Base-by-base conservation (phyloP, 352 stramenopile genomes). In the Pythium aphanidermatum region DNA sequence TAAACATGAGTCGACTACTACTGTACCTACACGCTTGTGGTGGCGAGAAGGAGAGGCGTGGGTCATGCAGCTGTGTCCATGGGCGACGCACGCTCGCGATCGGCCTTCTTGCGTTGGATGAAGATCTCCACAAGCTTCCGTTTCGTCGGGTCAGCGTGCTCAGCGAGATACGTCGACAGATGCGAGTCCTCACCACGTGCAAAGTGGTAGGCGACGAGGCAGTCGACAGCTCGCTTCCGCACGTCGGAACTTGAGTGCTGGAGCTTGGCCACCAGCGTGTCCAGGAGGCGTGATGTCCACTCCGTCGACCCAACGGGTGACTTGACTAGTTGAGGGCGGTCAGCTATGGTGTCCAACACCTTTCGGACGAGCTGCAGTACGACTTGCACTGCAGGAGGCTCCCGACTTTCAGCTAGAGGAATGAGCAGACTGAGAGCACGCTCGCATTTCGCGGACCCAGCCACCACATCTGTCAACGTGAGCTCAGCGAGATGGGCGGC, bases 111-210 rank as follows among this genome's bases (percentile, higher is more conserved):
- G 29, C 75, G 78, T 38, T 86, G 62, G 24, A 91, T 82, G 60
- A 83, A 91, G 55, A 91, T 88, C 24, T 85, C 63, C 9, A 91
- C 63, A 11, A 91, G 45, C 39, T 68, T 73, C 38, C 60, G 58
- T 30, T 70, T 76, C 7, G 64, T 83, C 24, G 60, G 56, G 44
- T 84, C 70, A 14, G 84, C 45, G n/a, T 77, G 60, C 7, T 62
- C 33, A 8, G 57, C 33, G 17, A 91, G 54, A 38, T 70, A 86
- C 29, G 55, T 45, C 19, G 78, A 42, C 9, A 84, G 46, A 12
- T 58, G 46, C 0, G 29, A 28, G 28, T 67, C 57, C 46, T 91
- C 70, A 37, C 76, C 54, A 9, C 56, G 67, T 13, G 76, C 74
- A 30, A 86, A 83, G 43, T 86, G 55, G 26, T 83, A 75, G 3